These are phyloP conservation scores for Rhododendron simsii DNA, from an alignment of 148 eudicot genomes.

Conservation along the genomic window DNA sequence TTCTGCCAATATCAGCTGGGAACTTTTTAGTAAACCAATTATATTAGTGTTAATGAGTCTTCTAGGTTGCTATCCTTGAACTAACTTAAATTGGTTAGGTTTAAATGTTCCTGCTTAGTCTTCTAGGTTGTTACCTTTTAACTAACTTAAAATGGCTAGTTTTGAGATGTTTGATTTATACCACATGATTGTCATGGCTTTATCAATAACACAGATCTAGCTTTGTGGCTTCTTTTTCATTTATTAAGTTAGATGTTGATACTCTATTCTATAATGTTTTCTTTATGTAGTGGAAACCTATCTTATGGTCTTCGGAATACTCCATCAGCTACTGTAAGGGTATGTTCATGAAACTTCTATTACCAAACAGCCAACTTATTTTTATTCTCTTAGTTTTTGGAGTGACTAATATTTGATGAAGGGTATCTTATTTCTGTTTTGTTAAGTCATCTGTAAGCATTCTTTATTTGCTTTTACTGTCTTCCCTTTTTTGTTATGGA, in stretches of 20 bases:
- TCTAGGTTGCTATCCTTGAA: neutral
- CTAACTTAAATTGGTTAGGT: neutral
- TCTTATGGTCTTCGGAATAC: slow-evolving; percentile 91
- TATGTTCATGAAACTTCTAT: slow-evolving; percentile 24
- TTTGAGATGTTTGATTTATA: neutral
- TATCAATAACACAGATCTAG: neutral
- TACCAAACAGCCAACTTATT: neutral
- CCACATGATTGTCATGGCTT: neutral
- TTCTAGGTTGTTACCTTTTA: neutral
- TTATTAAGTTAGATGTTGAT: neutral
- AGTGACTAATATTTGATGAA: neutral
- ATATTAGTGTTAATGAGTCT: neutral
- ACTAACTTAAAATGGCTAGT: neutral
- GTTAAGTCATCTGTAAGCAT: neutral
- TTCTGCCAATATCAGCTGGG: neutral
- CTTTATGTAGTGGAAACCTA: slow-evolving; percentile 61
- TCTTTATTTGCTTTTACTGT: too few species aligned
- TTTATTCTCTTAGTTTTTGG: neutral
- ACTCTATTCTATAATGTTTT: neutral
- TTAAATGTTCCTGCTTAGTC: neutral
- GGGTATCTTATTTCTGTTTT: neutral
- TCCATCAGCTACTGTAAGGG: slow-evolving; percentile 70
- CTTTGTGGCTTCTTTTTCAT: neutral
- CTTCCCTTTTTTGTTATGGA: neutral
- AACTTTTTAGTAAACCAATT: neutral